phyloP scores from a whole-genome alignment of 2,329 filamentous ascomycete species.

The Colletotrichum ledebouriae region DNA sequence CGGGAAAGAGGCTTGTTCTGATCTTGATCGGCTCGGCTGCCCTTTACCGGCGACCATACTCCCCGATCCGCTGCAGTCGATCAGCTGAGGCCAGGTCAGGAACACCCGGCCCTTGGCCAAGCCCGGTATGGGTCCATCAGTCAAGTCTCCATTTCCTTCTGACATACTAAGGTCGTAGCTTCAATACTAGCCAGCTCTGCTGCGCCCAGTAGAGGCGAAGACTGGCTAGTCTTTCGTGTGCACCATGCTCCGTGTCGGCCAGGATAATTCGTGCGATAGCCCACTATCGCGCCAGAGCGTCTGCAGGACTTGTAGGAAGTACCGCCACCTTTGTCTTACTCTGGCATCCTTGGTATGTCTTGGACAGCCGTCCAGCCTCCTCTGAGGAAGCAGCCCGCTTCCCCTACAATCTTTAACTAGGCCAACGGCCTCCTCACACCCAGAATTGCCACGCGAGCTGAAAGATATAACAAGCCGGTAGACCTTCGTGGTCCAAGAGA shows the following conservation, averaged over 20 bases:
- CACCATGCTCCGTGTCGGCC: slow-evolving; percentile 8
- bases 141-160: slow-evolving; percentile 10
- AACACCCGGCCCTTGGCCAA: slow-evolving; percentile 29
- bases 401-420: slow-evolving; percentile 17
- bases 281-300: slow-evolving; percentile 30
- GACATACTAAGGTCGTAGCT: slow-evolving; percentile 15
- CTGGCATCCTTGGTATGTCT: slow-evolving; percentile 38
- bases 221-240: slow-evolving; percentile 21
- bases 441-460: slow-evolving; percentile 27
- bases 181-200: slow-evolving; percentile 13
- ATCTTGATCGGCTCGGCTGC: slow-evolving; percentile 37
- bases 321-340: slow-evolving; percentile 39
- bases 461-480: slow-evolving; percentile 21
- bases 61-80: not conserved
- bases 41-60: slow-evolving; percentile 12
- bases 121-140: slow-evolving; percentile 13
- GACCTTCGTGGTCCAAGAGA: slow-evolving; percentile 19
- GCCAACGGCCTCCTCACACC: slow-evolving; percentile 17
- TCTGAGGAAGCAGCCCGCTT: slow-evolving; percentile 15
- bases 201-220: slow-evolving; percentile 16
- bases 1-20: slow-evolving; percentile 30
- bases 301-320: slow-evolving; percentile 6
- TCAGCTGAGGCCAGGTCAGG: slow-evolving; percentile 27
- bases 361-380: slow-evolving; percentile 20
- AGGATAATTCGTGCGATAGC: slow-evolving; percentile 23